A percentile compares a stretch with the other conserved stretches of the same genome.
Conservation (phyloP, 345 rosid genomes). For the Trapa incisa region DNA sequence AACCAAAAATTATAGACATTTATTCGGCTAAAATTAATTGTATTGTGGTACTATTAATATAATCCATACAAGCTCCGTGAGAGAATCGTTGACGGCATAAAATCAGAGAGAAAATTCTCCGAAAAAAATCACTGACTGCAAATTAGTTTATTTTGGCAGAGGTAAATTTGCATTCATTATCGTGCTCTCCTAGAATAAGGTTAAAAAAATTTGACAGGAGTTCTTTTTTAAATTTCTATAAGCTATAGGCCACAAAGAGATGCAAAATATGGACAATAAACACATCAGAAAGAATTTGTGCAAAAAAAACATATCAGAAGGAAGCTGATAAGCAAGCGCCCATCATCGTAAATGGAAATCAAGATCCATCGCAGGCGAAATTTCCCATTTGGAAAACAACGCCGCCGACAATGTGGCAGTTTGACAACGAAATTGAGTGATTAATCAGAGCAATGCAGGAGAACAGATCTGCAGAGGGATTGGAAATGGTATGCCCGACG, state of each 20-base stretch:
- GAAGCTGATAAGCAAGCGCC: neutral
- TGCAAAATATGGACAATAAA: neutral
- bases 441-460: neutral
- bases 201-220: too few species aligned
- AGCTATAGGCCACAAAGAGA: neutral
- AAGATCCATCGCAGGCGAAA: neutral
- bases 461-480: constrained; percentile 2
- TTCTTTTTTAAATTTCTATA: too few species aligned
- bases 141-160: neutral
- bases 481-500: neutral
- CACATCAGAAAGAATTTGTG: neutral
- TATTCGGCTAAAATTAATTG: neutral
- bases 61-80: neutral
- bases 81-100: neutral
- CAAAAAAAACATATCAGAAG: neutral
- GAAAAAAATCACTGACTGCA: neutral
- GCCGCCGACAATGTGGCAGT: neutral
- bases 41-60: neutral
- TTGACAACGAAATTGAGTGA: neutral
- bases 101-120: neutral
- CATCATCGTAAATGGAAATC: neutral
- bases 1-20: too few species aligned
- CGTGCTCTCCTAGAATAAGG: too few species aligned
- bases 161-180: neutral
- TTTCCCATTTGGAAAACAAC: neutral